Percentiles rank a stretch among this genome's conserved stretches.
Conservation (phyloP, 2,329 filamentous ascomycete genomes). For the Colletotrichum sojae region DNA sequence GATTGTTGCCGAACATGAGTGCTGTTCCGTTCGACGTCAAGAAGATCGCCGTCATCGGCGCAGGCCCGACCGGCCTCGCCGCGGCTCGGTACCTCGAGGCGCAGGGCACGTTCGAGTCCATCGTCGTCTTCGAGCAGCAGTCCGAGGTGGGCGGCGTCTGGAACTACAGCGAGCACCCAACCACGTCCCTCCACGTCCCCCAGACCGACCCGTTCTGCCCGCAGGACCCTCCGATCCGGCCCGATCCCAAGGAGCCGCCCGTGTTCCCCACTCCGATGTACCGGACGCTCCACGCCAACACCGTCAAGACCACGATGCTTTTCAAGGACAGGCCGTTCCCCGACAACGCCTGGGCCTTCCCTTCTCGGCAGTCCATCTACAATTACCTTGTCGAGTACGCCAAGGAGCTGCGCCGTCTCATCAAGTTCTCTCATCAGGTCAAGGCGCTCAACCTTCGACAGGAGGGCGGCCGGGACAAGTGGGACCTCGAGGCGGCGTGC, state of each 20-base stretch:
- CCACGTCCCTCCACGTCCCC: constrained; percentile 70
- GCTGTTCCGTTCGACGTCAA: constrained; percentile 62
- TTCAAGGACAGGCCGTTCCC: constrained; percentile 81
- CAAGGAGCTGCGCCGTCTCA: constrained; percentile 74
- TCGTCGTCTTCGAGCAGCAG: constrained; percentile 88
- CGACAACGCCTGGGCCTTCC: constrained; percentile 78
- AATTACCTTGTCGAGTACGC: constrained; percentile 82
- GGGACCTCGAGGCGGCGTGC: constrained; percentile 72
- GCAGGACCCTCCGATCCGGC: constrained; percentile 74
- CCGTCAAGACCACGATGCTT: constrained; percentile 84
- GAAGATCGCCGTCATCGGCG: constrained; percentile 84
- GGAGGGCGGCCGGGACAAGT: constrained; percentile 60
- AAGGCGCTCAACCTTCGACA: constrained; percentile 63
- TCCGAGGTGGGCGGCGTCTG: constrained; percentile 84
- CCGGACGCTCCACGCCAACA: constrained; percentile 86
- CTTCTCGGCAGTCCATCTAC: constrained; percentile 78
- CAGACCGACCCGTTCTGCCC: constrained; percentile 76
- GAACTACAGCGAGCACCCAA: constrained; percentile 77
- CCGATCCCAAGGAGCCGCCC: constrained; percentile 57
- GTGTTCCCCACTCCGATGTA: constrained; percentile 89
- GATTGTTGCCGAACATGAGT: constrained; percentile 17
- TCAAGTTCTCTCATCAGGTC: constrained; percentile 81
- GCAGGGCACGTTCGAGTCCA: constrained; percentile 75
- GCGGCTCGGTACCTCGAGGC: constrained; percentile 85
- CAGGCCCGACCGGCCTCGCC: constrained; percentile 83